A percentile compares a stretch with the other conserved stretches of the same genome.
These are phyloP conservation scores for Nemania sp. DNA, from an alignment of 2,329 filamentous ascomycete species.

Conservation along the genomic window DNA sequence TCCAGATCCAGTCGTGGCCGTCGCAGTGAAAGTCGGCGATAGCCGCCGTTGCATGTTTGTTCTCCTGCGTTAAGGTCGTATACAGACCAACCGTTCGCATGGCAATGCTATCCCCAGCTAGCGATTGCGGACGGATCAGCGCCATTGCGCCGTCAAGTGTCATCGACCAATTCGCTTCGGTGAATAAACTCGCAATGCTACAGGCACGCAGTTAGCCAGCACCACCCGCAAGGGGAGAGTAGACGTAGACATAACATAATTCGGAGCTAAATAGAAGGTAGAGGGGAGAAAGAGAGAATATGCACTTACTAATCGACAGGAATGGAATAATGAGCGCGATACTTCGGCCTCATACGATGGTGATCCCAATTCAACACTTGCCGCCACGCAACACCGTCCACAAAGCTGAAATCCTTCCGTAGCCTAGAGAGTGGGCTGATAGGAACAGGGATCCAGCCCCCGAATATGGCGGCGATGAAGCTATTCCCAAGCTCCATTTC, in stretches of 20 bases:
- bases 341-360: conserved; percentile 50
- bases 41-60: conserved; percentile 45
- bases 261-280: background rate
- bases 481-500: conserved; percentile 55
- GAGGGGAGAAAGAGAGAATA: background rate
- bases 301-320: conserved; percentile 50
- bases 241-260: background rate
- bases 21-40: conserved; percentile 47
- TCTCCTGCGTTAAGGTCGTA: conserved; percentile 17
- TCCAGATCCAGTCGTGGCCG: conserved; percentile 47
- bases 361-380: conserved; percentile 51
- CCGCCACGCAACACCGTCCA: conserved; percentile 50
- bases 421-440: conserved; percentile 38
- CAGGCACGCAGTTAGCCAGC: conserved; percentile 4
- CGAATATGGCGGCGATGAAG: conserved; percentile 53
- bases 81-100: conserved; percentile 36
- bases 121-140: conserved; percentile 41
- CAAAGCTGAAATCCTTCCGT: conserved; percentile 42
- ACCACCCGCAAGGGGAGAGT: background rate
- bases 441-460: conserved; percentile 51
- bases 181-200: conserved; percentile 47
- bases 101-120: conserved; percentile 33
- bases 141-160: conserved; percentile 1
- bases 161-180: conserved; percentile 41
- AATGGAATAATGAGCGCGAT: conserved; percentile 52